Evolutionary conservation across 2,329 filamentous ascomycete species (phyloP).

Genomic region (Exophiala spinifera): DNA sequence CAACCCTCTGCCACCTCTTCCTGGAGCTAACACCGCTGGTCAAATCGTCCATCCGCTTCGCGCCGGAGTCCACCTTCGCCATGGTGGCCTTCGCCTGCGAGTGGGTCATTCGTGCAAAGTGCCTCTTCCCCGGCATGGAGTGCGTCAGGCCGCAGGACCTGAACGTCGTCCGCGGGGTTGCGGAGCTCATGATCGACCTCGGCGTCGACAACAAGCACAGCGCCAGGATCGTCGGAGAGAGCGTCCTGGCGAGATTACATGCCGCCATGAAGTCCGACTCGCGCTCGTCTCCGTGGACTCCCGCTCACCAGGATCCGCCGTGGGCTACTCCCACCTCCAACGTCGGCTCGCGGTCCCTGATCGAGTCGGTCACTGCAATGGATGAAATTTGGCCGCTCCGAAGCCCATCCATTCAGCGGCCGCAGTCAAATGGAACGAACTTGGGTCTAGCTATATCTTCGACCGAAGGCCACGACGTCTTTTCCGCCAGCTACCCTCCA

Average conservation of each 20-base stretch:
- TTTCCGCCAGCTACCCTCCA: not conserved
- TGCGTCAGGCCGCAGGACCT: slow-evolving; percentile 3
- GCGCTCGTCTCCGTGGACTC: not conserved
- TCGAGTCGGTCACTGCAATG: slow-evolving; percentile 1
- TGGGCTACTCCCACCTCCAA: not conserved
- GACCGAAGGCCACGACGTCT: not conserved
- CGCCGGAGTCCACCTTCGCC: slow-evolving; percentile 9
- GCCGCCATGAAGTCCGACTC: not conserved
- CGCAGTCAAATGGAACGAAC: not conserved
- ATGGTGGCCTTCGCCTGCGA: slow-evolving; percentile 6
- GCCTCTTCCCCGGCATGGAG: not conserved
- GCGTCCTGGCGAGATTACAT: slow-evolving; percentile 2
- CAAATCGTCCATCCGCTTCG: slow-evolving; percentile 7
- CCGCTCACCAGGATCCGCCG: not conserved
- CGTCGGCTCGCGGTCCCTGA: not conserved
- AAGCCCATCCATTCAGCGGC: not conserved
- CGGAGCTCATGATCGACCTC: slow-evolving; percentile 9
- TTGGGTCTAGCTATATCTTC: slow-evolving; percentile 1
- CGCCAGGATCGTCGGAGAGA: slow-evolving; percentile 4
- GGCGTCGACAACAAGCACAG: slow-evolving; percentile 9
- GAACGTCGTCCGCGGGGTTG: not conserved
- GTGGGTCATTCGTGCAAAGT: slow-evolving; percentile 4
- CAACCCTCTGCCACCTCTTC: not conserved
- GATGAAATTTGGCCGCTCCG: slow-evolving; percentile 3
- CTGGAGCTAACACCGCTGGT: slow-evolving; percentile 4